These are phyloP conservation scores for Diatrype stigma DNA, from an alignment of 2,329 filamentous ascomycete species.

Conservation along the genomic window DNA sequence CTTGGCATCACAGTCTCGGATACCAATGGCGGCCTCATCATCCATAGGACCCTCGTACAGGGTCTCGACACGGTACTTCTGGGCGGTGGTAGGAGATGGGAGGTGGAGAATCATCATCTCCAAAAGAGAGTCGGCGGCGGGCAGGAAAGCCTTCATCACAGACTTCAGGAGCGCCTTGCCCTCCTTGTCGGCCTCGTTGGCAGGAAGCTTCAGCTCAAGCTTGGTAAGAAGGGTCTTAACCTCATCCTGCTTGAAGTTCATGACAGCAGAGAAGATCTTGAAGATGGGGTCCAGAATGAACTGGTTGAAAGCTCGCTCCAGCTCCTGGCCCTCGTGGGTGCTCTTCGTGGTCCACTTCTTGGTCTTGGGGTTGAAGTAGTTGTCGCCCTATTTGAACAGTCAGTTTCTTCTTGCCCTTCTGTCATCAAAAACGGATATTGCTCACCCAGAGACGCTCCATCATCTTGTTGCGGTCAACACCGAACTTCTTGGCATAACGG, in stretches of 20 bases:
- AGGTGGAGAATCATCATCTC: constrained; percentile 99
- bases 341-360: constrained; percentile 98
- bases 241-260: constrained; percentile 99
- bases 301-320: constrained; percentile 99
- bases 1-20: constrained; percentile 98
- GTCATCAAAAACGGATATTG: constrained; percentile 6
- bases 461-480: constrained; percentile 99
- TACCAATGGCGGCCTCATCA: constrained; percentile 89
- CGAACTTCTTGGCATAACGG: constrained; percentile 99
- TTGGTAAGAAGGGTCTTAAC: constrained; percentile 78
- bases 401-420: constrained; percentile 9
- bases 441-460: constrained; percentile 98
- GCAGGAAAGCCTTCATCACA: constrained; percentile 98
- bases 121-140: constrained; percentile 93
- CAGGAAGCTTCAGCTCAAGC: constrained; percentile 86
- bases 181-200: constrained; percentile 87
- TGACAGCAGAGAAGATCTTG: constrained; percentile 94
- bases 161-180: constrained; percentile 98
- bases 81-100: constrained; percentile 90
- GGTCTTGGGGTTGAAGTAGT: constrained; percentile 99
- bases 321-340: constrained; percentile 77
- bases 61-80: constrained; percentile 97
- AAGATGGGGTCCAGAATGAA: constrained; percentile 99
- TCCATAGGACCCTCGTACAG: constrained; percentile 96
- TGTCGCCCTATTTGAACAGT: constrained; percentile 66